Percentiles rank a stretch among this genome's conserved stretches.
phyloP scores from a whole-genome alignment of 495 filamentous ascomycete genomes.

The Daldinia vernicosa region DNA sequence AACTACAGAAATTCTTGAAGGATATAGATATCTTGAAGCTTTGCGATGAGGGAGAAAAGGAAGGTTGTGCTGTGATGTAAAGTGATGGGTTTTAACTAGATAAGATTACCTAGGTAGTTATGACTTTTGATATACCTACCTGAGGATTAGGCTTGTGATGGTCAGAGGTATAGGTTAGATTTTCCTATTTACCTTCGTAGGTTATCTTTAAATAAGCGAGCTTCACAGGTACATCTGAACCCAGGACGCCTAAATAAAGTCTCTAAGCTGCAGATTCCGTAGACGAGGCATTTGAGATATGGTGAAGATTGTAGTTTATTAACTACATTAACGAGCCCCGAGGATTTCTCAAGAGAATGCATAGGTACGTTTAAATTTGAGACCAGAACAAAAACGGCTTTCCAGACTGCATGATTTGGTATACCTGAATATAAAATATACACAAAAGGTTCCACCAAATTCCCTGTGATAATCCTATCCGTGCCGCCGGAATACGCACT shows the following conservation, averaged over 20 bases:
- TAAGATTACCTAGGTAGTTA: background rate
- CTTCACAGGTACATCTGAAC: background rate
- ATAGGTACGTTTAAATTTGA: constrained; percentile 1
- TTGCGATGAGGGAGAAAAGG: background rate
- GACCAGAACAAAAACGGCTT: background rate
- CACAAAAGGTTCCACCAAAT: background rate
- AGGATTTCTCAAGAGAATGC: background rate
- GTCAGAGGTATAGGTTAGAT: background rate
- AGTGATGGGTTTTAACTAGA: background rate
- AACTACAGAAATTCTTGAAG: background rate
- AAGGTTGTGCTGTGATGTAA: background rate
- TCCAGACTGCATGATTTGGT: background rate
- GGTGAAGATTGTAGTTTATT: background rate
- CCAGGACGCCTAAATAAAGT: background rate
- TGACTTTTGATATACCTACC: background rate
- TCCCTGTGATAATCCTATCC: background rate
- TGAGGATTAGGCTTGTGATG: background rate
- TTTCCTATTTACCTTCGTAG: background rate
- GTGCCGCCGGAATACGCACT: constrained; percentile 11
- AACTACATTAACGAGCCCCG: background rate
- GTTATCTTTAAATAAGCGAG: background rate
- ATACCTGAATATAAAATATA: constrained; percentile 12
- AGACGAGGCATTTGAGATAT: background rate
- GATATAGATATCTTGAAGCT: background rate
- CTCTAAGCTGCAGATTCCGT: background rate